phyloP scores from a whole-genome alignment of 208 protist species.

The Acanthamoeba royreba region DNA sequence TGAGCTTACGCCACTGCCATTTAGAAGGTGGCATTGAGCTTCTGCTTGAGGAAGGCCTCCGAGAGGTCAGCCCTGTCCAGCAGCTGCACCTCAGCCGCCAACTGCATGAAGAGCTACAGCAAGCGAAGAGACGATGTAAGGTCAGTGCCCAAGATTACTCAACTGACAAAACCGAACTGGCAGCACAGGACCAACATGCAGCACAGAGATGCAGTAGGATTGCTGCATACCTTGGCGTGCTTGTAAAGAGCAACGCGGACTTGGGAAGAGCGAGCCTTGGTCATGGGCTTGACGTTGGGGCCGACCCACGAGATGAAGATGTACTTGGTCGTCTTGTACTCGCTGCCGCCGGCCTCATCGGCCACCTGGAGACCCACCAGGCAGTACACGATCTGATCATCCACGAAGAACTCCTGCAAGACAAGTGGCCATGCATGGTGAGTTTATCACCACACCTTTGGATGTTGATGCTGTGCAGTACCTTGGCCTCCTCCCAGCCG shows the following conservation, averaged over 20 bases:
- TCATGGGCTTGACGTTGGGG: constrained; percentile 21
- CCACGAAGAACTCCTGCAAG: not conserved
- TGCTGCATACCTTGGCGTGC: constrained; percentile 16
- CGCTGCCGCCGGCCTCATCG: not conserved
- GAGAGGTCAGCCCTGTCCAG: not conserved
- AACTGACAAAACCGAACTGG: too few species aligned
- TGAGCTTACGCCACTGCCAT: too few species aligned
- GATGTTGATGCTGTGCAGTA: not conserved
- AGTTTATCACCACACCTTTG: too few species aligned
- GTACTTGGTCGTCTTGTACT: constrained; percentile 46
- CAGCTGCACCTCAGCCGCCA: not conserved
- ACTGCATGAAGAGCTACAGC: not conserved
- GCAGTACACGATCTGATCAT: constrained; percentile 12
- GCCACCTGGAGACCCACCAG: not conserved
- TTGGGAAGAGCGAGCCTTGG: constrained; percentile 38
- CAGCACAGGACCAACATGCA: too few species aligned
- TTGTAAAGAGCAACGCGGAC: constrained; percentile 46
- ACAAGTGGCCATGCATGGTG: too few species aligned
- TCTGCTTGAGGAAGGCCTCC: not conserved
- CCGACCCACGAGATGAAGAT: constrained; percentile 47
- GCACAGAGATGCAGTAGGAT: too few species aligned
- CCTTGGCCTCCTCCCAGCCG: not conserved
- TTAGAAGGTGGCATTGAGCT: constrained; percentile 32
- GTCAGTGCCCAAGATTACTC: too few species aligned
- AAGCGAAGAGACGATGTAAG: too few species aligned